phyloP scores from a whole-genome alignment of 2,329 filamentous ascomycete species.

The Ophiostoma piceae region DNA sequence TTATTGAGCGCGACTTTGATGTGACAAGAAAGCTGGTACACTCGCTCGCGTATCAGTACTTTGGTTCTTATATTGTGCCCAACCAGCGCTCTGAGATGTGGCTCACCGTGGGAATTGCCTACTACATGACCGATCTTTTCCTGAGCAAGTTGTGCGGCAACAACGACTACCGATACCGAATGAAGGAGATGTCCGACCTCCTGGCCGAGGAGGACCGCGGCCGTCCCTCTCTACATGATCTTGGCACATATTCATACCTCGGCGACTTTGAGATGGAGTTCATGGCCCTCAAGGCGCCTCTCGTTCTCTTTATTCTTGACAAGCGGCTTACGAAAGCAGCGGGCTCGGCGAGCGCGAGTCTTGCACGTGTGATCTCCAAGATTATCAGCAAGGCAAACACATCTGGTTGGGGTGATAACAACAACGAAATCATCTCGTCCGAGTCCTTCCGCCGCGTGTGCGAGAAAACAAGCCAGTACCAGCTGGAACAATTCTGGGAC shows the following conservation, averaged over 20 bases:
- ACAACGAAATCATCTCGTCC: constrained; percentile 68
- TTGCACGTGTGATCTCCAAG: constrained; percentile 78
- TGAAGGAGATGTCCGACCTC: constrained; percentile 77
- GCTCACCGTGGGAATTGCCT: constrained; percentile 83
- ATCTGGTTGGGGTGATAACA: constrained; percentile 37
- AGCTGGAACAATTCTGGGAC: constrained; percentile 79
- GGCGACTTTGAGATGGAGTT: constrained; percentile 86
- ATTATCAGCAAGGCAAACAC: constrained; percentile 76
- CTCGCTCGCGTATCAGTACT: constrained; percentile 85
- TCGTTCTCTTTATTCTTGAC: constrained; percentile 91
- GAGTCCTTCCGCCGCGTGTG: constrained; percentile 76
- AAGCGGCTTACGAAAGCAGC: constrained; percentile 84
- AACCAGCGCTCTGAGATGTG: constrained; percentile 76
- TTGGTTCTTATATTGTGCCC: constrained; percentile 85
- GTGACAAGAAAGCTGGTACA: constrained; percentile 76
- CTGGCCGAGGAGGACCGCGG: constrained; percentile 77
- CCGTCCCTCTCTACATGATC: constrained; percentile 73
- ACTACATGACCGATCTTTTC: constrained; percentile 92
- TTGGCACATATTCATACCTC: constrained; percentile 71
- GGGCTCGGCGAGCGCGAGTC: constrained; percentile 62
- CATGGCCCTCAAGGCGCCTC: constrained; percentile 79
- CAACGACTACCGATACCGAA: constrained; percentile 87
- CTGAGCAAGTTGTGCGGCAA: constrained; percentile 87
- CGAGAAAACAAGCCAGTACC: constrained; percentile 78
- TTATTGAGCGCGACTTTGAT: constrained; percentile 79